Evolutionary conservation across 257 asterid species (phyloP), one percentile per base, ranked within the genome.

Genomic region (Agastache rugosa): DNA sequence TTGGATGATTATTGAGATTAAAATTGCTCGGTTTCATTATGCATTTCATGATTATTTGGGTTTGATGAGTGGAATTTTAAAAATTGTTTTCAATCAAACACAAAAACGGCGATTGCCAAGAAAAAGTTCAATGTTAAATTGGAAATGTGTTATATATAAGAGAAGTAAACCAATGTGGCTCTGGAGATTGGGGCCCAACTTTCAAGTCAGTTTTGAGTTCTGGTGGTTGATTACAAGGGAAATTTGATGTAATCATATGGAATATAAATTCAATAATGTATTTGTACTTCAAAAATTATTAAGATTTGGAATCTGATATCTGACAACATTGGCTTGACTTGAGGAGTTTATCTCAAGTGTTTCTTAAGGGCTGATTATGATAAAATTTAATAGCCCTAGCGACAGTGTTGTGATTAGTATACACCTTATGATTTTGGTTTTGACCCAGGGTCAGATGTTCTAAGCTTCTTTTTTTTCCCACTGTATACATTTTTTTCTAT

Each of bases 1-100:
- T 66, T 56, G 74, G 55, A 53, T 67, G 78, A 60, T 62, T 54
- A 54, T 35, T 41, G 35, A 7, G 67, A 47, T 64, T 70, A 54
- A 8, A 59, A 59, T 31, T 58, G 16, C 51, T 50, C 37, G 11
- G 11, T 58, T 73, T 75, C 16, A 3, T 61, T 42, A 3, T 67
- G 69, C 29, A 41, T 47, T 8, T 72, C 63, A 65, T 34, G 69
- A 22, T 45, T 8, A 10, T 20, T 35, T 14, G 74, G 8, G 66
- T 63, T 44, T 11, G 39, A 11, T 44, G 56, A 53, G 44, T 64
- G 17, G 56, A 42, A 9, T 71, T 63, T 25, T 14, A 11, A 17
- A 25, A 53, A 12, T 17, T 60, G 51, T 17, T 44, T 42, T 16
- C 61, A 29, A 16, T 12, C 1, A 3, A 37, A 27, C 20, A 25